Conservation (phyloP, 139 green algal genomes). For the Monoraphidium neglectum region DNA sequence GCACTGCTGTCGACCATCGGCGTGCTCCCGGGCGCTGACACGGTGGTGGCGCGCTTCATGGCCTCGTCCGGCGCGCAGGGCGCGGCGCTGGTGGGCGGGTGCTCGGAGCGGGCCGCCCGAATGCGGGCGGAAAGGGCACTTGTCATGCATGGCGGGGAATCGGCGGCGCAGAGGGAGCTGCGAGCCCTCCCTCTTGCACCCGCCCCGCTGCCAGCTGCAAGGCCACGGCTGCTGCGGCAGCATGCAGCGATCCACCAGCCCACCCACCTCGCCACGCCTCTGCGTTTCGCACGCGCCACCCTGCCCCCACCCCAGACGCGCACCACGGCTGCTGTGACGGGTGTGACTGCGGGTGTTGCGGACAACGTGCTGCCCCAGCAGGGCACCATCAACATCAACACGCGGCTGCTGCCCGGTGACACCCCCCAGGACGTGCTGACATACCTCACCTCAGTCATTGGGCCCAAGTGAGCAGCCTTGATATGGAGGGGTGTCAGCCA, state of each 20-base stretch:
- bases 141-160: no score
- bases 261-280: background rate
- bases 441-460: background rate
- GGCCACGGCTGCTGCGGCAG: no score
- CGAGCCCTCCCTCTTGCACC: no score
- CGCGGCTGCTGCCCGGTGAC: slow-evolving; percentile 30
- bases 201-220: no score
- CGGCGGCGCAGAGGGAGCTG: no score
- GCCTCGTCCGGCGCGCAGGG: background rate
- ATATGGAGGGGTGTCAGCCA: no score
- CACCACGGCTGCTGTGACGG: slow-evolving; percentile 38
- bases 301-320: background rate
- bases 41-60: background rate
- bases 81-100: slow-evolving; percentile 16
- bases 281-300: no score
- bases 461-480: no score
- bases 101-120: no score
- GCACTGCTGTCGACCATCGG: no score
- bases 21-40: no score
- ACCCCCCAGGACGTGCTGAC: slow-evolving; percentile 18
- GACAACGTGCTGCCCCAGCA: slow-evolving; percentile 50
- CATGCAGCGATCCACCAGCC: background rate
- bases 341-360: slow-evolving; percentile 1
- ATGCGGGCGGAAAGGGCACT: no score
- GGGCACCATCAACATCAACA: slow-evolving; percentile 25